Evolutionary conservation across 2,329 filamentous ascomycete species (phyloP).

Genomic region (Anisogramma anomala): DNA sequence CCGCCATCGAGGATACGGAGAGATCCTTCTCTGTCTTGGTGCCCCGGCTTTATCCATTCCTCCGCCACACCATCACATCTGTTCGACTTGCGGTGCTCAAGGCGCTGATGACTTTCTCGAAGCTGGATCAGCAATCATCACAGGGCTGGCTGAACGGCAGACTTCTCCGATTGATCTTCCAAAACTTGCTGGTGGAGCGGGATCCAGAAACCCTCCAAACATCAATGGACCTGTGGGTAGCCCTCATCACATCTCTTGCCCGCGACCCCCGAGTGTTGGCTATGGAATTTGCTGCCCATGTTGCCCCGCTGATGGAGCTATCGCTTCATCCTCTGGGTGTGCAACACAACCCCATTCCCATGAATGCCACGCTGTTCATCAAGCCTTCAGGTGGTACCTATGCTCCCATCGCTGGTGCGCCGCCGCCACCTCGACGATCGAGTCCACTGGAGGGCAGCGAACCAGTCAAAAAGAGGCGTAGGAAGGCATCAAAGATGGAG

Average conservation of each 20-base stretch:
- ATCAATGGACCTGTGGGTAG: constrained; percentile 78
- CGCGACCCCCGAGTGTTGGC: constrained; percentile 54
- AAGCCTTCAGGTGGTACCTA: constrained; percentile 86
- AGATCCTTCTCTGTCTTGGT: constrained; percentile 88
- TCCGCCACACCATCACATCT: constrained; percentile 92
- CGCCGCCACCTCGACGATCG: constrained; percentile 34
- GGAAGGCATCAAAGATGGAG: constrained; percentile 75
- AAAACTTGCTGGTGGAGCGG: constrained; percentile 88
- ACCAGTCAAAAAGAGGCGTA: constrained; percentile 60
- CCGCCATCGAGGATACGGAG: constrained; percentile 69
- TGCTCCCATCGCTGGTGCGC: constrained; percentile 37
- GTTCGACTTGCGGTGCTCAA: constrained; percentile 88
- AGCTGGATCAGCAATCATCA: constrained; percentile 66
- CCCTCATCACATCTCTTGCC: constrained; percentile 59
- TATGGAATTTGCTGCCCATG: constrained; percentile 60
- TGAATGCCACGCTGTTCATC: constrained; percentile 82
- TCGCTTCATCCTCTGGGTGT: constrained; percentile 88
- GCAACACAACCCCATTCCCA: constrained; percentile 77
- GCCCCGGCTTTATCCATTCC: constrained; percentile 86
- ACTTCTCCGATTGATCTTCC: constrained; percentile 78
- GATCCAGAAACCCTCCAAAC: constrained; percentile 72
- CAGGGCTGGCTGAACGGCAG: constrained; percentile 89
- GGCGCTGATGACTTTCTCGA: constrained; percentile 83
- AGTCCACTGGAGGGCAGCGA: constrained; percentile 45
- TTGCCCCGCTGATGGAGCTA: constrained; percentile 72